Base-by-base conservation (phyloP, 2,329 filamentous ascomycete species). In the Aspergillus proliferans region DNA sequence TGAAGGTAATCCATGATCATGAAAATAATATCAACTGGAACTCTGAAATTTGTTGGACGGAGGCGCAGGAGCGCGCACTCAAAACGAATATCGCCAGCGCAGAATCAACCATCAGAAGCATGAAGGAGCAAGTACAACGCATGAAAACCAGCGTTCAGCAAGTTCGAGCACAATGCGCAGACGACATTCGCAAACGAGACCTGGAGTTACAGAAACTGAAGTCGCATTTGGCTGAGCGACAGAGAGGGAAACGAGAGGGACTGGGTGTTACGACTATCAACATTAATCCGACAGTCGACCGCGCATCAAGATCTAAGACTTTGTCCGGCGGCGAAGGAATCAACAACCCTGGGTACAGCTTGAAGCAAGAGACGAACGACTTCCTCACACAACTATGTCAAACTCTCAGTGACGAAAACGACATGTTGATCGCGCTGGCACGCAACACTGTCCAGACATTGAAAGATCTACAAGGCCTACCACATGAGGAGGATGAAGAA, bases 151-250 rank as follows among this genome's bases (percentile, higher is more conserved):
- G 87, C 2, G 83, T 95, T 2, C 81, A 86, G 26, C 92, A 97
- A 68, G 86, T 93, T 2, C 84, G 92, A 52, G 82, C 86, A 6
- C 85, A 91, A 55, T 97, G 91, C 68, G 85, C 89, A 45, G 95
- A 89, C 57, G 93, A 98, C 63, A 82, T 96, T 42, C 84, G 92
- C 52, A 92, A 94, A 63, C 83, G 92, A 39, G 93, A 98, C 64
- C 77, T 89, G 41, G 88, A 95, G 69, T 85, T 97, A 55, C 87
- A 95, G 55, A 84, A 84, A 38, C 76, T 98, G 54, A 97, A 96
- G 75, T 86, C 85, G 58, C 89, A 95, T 64, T 77, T 97, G 53
- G 79, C 82, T 3, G 88, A 93, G 47, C 62, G 82, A 77, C 43
- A 80, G 82, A 55, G 82, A 79, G 56, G 78, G 78, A 60, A 66